Percentiles rank a stretch among this genome's conserved stretches.
phyloP scores from a whole-genome alignment of 495 filamentous ascomycete species.

The Apiosordaria backusii region DNA sequence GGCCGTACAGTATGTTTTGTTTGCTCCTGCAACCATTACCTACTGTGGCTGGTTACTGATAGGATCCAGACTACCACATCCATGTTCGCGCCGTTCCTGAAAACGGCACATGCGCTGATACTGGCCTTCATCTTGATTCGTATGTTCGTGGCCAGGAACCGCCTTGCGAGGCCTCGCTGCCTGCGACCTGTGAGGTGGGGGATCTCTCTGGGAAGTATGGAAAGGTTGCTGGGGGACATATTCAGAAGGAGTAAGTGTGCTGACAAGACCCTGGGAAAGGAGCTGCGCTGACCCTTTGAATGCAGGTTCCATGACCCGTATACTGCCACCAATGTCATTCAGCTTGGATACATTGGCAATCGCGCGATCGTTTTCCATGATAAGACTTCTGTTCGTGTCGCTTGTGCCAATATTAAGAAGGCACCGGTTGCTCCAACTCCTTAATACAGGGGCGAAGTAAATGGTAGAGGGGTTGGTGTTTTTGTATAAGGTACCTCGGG shows the following conservation, averaged over 20 bases:
- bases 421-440: background rate
- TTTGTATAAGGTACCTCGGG: background rate
- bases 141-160: slow-evolving; percentile 58
- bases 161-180: slow-evolving; percentile 57
- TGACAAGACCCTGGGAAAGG: background rate
- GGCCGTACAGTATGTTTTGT: slow-evolving; percentile 68
- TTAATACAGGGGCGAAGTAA: background rate
- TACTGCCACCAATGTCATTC: slow-evolving; percentile 54
- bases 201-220: slow-evolving; percentile 82
- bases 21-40: slow-evolving; percentile 15
- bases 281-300: background rate
- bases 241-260: slow-evolving; percentile 33
- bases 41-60: too few species aligned
- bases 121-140: slow-evolving; percentile 55
- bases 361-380: slow-evolving; percentile 71
- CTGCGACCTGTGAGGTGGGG: slow-evolving; percentile 73
- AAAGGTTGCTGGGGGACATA: slow-evolving; percentile 47
- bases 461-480: background rate
- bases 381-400: slow-evolving; percentile 58
- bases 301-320: slow-evolving; percentile 63
- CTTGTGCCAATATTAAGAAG: slow-evolving; percentile 62
- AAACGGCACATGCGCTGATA: slow-evolving; percentile 70
- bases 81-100: slow-evolving; percentile 65
- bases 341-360: slow-evolving; percentile 68
- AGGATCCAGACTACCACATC: slow-evolving; percentile 67